These are phyloP conservation scores for Scleroderma citrinum DNA, from an alignment of 768 basidiomycete species.

Conservation along the genomic window DNA sequence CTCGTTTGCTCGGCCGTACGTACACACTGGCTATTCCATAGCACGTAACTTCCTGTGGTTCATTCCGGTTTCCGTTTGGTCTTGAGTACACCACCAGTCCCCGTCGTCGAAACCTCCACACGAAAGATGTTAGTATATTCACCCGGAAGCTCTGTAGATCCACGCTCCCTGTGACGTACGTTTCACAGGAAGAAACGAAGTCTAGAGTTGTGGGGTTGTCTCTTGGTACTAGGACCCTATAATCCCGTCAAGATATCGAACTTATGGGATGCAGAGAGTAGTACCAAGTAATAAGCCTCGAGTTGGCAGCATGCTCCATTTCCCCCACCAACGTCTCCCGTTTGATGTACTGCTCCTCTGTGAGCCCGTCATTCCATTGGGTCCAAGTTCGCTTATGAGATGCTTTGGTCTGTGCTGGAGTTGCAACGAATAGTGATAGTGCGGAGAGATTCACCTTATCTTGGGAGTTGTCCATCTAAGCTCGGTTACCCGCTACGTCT, in stretches of 20 bases:
- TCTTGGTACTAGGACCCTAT: constrained; percentile 55
- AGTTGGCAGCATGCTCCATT: constrained; percentile 40
- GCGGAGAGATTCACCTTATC: constrained; percentile 13
- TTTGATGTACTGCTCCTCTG: constrained; percentile 41
- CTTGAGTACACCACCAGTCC: constrained; percentile 25
- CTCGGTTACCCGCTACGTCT: no score
- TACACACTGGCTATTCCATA: constrained; percentile 56
- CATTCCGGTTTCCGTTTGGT: constrained; percentile 1
- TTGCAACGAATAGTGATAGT: constrained; percentile 44
- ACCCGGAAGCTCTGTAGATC: neutral
- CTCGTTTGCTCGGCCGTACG: constrained; percentile 43
- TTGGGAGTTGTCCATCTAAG: no score
- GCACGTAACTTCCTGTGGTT: constrained; percentile 31
- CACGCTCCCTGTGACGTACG: constrained; percentile 45
- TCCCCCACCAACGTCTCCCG: constrained; percentile 35
- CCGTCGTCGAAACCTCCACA: constrained; percentile 31
- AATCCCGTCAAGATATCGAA: neutral
- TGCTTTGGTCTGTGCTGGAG: constrained; percentile 37
- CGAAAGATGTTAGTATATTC: constrained; percentile 15
- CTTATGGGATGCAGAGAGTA: neutral
- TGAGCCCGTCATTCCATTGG: constrained; percentile 41
- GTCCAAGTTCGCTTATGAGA: constrained; percentile 34
- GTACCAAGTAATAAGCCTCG: constrained; percentile 48
- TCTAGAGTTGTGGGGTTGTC: constrained; percentile 44
- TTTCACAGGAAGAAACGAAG: constrained; percentile 58